Conservation (phyloP, 805 yeast genomes). For the Candida ulmi region DNA sequence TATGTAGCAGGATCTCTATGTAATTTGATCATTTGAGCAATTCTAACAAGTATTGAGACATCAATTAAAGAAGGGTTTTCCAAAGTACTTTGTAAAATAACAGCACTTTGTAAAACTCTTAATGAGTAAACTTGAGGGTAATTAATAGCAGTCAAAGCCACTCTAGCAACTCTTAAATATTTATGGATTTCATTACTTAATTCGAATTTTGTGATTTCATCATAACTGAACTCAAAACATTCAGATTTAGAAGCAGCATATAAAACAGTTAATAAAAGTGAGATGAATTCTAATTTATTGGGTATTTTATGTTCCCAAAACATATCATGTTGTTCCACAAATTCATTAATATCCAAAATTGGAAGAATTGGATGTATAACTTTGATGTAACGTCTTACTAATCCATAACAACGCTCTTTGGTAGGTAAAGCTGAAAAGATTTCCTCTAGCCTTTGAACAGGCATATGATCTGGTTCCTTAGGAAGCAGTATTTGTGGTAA, state of each 20-base stretch:
- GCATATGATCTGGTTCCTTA: constrained; percentile 18
- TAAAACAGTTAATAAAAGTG: constrained; percentile 45
- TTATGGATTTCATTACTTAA: constrained; percentile 40
- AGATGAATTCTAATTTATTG: constrained; percentile 39
- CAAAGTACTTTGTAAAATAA: constrained; percentile 44
- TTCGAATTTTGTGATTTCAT: constrained; percentile 23
- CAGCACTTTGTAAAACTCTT: constrained; percentile 41
- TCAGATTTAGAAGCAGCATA: constrained; percentile 57
- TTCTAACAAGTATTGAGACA: constrained; percentile 49
- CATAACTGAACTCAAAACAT: constrained; percentile 50
- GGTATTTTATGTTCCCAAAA: constrained; percentile 37
- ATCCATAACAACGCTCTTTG: constrained; percentile 38
- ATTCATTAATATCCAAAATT: constrained; percentile 39
- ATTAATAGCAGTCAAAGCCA: constrained; percentile 42
- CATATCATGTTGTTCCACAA: constrained; percentile 38
- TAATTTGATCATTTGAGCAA: constrained; percentile 49
- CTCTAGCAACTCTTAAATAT: constrained; percentile 44
- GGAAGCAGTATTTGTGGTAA: constrained; percentile 21
- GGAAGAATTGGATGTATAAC: constrained; percentile 56
- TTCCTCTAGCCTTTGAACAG: constrained; percentile 25
- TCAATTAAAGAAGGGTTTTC: constrained; percentile 54
- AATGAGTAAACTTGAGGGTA: constrained; percentile 41
- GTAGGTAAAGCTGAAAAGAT: constrained; percentile 41
- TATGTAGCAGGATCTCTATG: constrained; percentile 57
- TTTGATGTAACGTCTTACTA: constrained; percentile 41